A percentile compares a stretch with the other conserved stretches of the same genome.
These are phyloP conservation scores for Pelargonium fulgidum DNA, from an alignment of 441 rosid genomes.

Conservation along the genomic window DNA sequence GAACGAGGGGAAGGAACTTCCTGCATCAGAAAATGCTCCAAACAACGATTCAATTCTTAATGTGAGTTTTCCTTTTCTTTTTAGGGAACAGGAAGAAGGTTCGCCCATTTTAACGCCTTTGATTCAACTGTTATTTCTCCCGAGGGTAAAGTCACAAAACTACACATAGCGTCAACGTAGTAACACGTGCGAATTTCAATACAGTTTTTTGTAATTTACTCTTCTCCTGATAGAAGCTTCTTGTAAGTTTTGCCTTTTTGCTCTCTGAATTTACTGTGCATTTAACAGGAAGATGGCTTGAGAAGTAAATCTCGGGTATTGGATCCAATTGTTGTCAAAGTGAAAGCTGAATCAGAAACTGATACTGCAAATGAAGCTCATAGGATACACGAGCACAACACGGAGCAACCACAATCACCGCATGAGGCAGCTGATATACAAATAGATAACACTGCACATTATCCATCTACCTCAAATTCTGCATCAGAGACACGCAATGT, in stretches of 20 bases:
- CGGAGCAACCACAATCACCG: slow-evolving; percentile 4
- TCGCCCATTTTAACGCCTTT: background rate
- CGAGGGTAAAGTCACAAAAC: too few relatives aligned
- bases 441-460: background rate
- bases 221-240: background rate
- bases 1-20: background rate
- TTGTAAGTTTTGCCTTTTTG: background rate
- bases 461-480: slow-evolving; percentile 11
- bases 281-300: background rate
- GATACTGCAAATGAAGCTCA: slow-evolving; percentile 2
- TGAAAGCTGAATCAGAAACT: slow-evolving; percentile 16
- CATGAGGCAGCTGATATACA: background rate
- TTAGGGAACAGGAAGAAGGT: background rate
- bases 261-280: background rate
- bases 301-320: background rate
- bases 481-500: slow-evolving; percentile 10
- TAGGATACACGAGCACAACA: slow-evolving; percentile 8
- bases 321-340: slow-evolving; percentile 19
- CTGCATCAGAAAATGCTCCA: slow-evolving; percentile 1
- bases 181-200: too few relatives aligned
- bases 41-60: slow-evolving; percentile 7
- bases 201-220: too few relatives aligned
- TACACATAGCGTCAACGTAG: too few relatives aligned
- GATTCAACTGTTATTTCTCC: background rate
- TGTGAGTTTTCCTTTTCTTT: slow-evolving; percentile 12